Conservation (phyloP, 2,329 filamentous ascomycete species). For the Colletotrichum magnum region DNA sequence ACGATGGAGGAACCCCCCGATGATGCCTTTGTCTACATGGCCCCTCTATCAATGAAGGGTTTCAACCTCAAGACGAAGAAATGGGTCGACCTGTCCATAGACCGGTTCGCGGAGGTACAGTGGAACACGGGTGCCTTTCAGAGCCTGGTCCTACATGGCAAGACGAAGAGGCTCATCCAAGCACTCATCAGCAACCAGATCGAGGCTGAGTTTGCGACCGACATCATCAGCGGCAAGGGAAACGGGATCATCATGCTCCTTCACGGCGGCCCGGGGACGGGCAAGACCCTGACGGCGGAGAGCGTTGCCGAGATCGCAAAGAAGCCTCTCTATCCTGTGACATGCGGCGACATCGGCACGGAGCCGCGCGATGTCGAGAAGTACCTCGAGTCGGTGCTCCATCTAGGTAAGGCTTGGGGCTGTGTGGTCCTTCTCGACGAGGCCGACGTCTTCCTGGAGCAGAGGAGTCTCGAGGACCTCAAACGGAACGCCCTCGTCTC, state of each 20-base stretch:
- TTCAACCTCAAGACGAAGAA: conserved; percentile 42
- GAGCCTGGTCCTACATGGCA: conserved; percentile 61
- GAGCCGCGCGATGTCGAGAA: neutral
- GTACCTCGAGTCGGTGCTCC: conserved; percentile 3
- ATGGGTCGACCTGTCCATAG: conserved; percentile 57
- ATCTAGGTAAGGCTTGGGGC: conserved; percentile 69
- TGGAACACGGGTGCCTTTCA: conserved; percentile 64
- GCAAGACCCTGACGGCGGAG: conserved; percentile 42
- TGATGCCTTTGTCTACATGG: no score
- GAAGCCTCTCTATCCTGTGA: conserved; percentile 25
- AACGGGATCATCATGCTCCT: conserved; percentile 27
- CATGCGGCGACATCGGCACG: conserved; percentile 25
- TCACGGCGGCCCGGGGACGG: conserved; percentile 22
- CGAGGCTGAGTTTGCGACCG: conserved; percentile 55
- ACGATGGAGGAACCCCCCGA: no score
- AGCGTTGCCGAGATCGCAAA: conserved; percentile 30
- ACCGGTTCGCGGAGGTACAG: conserved; percentile 57
- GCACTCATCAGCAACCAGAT: conserved; percentile 63
- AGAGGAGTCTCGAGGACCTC: conserved; percentile 70
- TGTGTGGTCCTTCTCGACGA: conserved; percentile 84
- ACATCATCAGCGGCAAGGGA: conserved; percentile 43
- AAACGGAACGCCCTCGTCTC: neutral
- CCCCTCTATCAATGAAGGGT: no score
- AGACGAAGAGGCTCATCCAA: conserved; percentile 64
- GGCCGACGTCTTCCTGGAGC: conserved; percentile 84